Evolutionary conservation across 2,329 filamentous ascomycete species (phyloP).

Genomic region (Neocucurbitaria cava): DNA sequence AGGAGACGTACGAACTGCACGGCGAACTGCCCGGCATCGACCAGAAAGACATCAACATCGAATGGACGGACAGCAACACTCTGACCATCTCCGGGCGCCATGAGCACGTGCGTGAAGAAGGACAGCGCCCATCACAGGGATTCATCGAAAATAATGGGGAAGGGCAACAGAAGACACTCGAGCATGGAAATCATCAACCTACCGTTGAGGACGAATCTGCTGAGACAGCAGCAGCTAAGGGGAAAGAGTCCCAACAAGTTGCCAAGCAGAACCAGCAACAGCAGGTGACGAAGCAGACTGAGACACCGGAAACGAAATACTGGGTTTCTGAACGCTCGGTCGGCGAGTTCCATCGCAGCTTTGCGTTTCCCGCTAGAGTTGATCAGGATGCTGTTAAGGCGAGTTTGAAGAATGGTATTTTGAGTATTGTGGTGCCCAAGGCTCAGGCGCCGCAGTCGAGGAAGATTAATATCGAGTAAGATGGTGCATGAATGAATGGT

Average conservation of each 20-base stretch:
- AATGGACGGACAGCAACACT: conserved; percentile 79
- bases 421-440: conserved; percentile 66
- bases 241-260: no score
- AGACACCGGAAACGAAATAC: conserved; percentile 66
- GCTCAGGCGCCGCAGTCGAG: conserved; percentile 55
- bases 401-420: conserved; percentile 65
- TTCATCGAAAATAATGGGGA: conserved; percentile 51
- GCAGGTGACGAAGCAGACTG: conserved; percentile 37
- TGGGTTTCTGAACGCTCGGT: conserved; percentile 70
- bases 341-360: conserved; percentile 66
- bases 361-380: conserved; percentile 64
- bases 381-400: conserved; percentile 68
- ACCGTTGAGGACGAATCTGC: conserved; percentile 70
- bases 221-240: no score
- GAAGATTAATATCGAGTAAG: conserved; percentile 65
- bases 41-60: conserved; percentile 76
- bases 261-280: neutral
- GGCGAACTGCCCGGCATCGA: conserved; percentile 79
- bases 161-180: conserved; percentile 28
- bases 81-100: conserved; percentile 73
- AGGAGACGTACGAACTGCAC: conserved; percentile 74
- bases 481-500: neutral
- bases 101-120: conserved; percentile 68
- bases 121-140: conserved; percentile 56
- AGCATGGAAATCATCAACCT: conserved; percentile 57